Base-by-base conservation (phyloP, 805 yeast species). In the Candida mattraensis region DNA sequence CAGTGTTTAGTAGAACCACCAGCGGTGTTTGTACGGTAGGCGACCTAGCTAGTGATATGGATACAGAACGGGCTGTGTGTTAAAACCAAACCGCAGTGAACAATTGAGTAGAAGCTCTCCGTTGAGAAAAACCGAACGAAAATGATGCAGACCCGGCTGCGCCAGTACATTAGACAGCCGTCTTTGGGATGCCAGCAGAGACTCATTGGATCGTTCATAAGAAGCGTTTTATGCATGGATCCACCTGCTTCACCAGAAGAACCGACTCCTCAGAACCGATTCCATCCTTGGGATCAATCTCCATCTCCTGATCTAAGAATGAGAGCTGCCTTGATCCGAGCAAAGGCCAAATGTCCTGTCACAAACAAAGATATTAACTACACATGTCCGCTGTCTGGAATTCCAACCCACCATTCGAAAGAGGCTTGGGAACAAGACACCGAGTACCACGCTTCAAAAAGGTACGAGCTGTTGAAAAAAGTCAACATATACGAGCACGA, bases 401-500 rank as follows among this genome's bases (percentile, higher is more conserved):
- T 93, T 33, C 99, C 99, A 16, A 93, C 99, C 4, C 99, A 93
- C 60, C 94, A 87, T 56, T 80, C 87, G 14, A 72, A 73, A 55
- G 87, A 83, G 47, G 96, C 96, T 1, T 93, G 97, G 96, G 81
- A 80, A 53, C 63, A 67, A 37, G 98, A 93, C 59, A 66, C 55
- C 6, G 78, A 74, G 16, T 89, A 89, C 59, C 96, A 87, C 53
- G 54, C 65, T 16, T 56, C 76, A 17, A 74, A 80, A 50, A 76
- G 69, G 45, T 85, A 84, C 60, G 86, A 87, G 54, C 63, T 76
- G 28, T 73, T 93, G 67, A 83, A 82, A 54, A 83, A 84, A 64
- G 97, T 87, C 26, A 93, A 93, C 62, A 76, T 86, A 34, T 91
- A 81, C 61, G 99, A 93, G 62, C 98, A 91, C 56, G 99, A 93